Conservation (phyloP, 2,329 filamentous ascomycete genomes). For the Exophiala viscosa region DNA sequence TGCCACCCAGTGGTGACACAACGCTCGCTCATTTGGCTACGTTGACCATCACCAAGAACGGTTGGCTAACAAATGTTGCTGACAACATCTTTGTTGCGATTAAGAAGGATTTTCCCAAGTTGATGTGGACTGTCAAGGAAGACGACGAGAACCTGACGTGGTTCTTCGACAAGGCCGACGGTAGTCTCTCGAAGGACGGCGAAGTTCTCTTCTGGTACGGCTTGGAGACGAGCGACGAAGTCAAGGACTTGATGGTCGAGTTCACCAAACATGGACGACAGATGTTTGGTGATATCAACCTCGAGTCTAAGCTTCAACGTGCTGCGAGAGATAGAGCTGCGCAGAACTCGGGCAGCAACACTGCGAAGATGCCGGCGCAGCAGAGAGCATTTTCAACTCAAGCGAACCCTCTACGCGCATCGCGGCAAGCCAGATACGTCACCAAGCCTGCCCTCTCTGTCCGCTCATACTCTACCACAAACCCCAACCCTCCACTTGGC, state of each 20-base stretch:
- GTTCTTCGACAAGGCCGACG: constrained; percentile 97
- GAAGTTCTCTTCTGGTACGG: constrained; percentile 97
- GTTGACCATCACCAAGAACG: constrained; percentile 87
- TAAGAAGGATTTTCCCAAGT: constrained; percentile 86
- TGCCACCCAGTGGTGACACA: constrained; percentile 62
- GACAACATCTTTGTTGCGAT: constrained; percentile 93
- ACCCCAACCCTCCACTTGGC: constrained; percentile 86
- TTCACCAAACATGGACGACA: constrained; percentile 77
- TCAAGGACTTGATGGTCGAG: constrained; percentile 77
- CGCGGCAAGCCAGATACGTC: constrained; percentile 16
- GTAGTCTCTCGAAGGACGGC: constrained; percentile 78
- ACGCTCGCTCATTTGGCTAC: constrained; percentile 80
- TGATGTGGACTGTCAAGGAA: constrained; percentile 95
- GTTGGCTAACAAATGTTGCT: constrained; percentile 89
- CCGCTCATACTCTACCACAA: constrained; percentile 54
- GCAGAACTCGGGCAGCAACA: constrained; percentile 49
- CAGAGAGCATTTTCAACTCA: constrained; percentile 65
- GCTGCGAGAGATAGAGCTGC: constrained; percentile 63
- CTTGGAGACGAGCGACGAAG: constrained; percentile 74
- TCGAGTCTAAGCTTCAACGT: constrained; percentile 77
- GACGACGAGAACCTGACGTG: constrained; percentile 95
- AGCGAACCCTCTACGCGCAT: constrained; percentile 36
- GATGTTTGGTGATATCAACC: constrained; percentile 85
- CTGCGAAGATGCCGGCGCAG: constrained; percentile 48
- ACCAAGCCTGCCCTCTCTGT: constrained; percentile 32